phyloP scores from a whole-genome alignment of 1,284 basidiomycete genomes.

The Ustilago tritici region DNA sequence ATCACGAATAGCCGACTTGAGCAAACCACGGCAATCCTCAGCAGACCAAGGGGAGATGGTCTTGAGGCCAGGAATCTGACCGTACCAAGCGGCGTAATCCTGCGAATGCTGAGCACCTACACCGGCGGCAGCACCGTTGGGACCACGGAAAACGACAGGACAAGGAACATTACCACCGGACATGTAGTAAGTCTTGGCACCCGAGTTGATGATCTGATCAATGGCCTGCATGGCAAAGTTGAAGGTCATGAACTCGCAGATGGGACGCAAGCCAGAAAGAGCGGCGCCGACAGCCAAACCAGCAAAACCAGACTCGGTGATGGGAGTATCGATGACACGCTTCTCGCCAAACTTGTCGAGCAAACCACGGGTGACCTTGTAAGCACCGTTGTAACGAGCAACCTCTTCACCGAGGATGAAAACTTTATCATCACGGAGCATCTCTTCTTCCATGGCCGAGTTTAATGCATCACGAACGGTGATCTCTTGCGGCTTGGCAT shows the following conservation, averaged over 20 bases:
- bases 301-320: conserved; percentile 98
- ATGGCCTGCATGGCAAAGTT: conserved; percentile 78
- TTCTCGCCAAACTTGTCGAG: conserved; percentile 99
- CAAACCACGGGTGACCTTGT: conserved; percentile 88
- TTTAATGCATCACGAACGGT: conserved; percentile 98
- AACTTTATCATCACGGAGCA: conserved; percentile 93
- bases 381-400: conserved; percentile 98
- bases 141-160: conserved; percentile 98
- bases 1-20: conserved; percentile 98
- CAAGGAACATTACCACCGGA: conserved; percentile 97
- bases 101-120: conserved; percentile 81
- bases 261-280: conserved; percentile 90
- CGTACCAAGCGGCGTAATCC: conserved; percentile 81
- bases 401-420: conserved; percentile 99
- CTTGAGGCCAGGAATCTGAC: conserved; percentile 94
- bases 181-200: conserved; percentile 99
- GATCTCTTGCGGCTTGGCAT: conserved; percentile 76
- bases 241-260: conserved; percentile 99
- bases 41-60: conserved; percentile 97
- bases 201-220: conserved; percentile 99
- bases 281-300: conserved; percentile 96
- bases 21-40: conserved; percentile 96
- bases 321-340: conserved; percentile 88
- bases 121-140: conserved; percentile 97
- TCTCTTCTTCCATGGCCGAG: conserved; percentile 99